Evolutionary conservation across 2,329 filamentous ascomycete species (phyloP).

Genomic region (Emericellopsis atlantica): DNA sequence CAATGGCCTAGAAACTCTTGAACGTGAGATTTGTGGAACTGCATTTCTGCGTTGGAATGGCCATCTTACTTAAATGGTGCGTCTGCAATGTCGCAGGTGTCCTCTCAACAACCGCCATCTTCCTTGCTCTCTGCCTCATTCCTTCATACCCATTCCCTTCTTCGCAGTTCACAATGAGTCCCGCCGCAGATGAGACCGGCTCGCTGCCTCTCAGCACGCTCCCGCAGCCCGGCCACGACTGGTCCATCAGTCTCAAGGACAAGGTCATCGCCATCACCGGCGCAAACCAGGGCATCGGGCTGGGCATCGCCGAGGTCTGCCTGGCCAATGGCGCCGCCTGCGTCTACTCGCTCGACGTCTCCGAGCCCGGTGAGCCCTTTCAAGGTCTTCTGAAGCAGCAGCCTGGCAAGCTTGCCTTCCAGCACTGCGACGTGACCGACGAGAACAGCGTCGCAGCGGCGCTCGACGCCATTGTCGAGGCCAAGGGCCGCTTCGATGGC

Average conservation of each 20-base stretch:
- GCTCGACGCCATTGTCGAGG: conserved; percentile 23
- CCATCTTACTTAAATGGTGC: too few relatives aligned
- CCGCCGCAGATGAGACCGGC: neutral
- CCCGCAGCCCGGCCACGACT: conserved; percentile 19
- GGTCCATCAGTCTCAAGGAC: conserved; percentile 18
- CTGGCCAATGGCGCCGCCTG: conserved; percentile 26
- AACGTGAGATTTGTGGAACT: too few relatives aligned
- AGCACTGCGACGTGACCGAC: conserved; percentile 30
- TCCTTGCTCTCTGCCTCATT: neutral
- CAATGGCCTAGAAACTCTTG: too few relatives aligned
- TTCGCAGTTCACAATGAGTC: neutral
- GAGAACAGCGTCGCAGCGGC: conserved; percentile 25
- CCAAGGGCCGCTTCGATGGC: conserved; percentile 27
- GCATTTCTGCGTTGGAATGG: too few relatives aligned
- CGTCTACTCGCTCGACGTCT: conserved; percentile 13
- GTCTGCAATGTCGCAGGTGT: too few relatives aligned
- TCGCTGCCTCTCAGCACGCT: conserved; percentile 13
- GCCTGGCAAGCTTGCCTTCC: conserved; percentile 26
- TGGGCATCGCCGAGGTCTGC: conserved; percentile 31
- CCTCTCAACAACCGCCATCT: too few relatives aligned
- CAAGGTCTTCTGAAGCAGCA: conserved; percentile 21
- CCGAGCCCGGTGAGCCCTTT: conserved; percentile 11
- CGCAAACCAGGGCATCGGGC: conserved; percentile 29
- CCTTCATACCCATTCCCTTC: neutral
- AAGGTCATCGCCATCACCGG: conserved; percentile 28